Base-by-base conservation (phyloP, 1,284 basidiomycete species). In the Blastosporella zonata region DNA sequence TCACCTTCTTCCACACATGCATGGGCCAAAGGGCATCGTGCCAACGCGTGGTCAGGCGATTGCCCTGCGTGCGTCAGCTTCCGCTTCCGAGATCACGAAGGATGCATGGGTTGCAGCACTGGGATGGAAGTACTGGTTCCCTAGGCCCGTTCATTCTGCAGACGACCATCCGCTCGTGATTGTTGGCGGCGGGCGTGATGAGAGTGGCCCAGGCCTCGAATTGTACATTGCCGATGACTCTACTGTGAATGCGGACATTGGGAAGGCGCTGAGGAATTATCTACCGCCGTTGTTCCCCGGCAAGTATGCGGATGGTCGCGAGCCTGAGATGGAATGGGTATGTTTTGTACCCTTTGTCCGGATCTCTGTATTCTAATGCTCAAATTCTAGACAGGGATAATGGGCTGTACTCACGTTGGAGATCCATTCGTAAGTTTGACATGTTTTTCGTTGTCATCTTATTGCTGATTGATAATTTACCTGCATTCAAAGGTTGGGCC, bases 311-410 rank as follows among this genome's bases (percentile, higher is more conserved):
- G 56, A 58, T 3, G 70, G 65, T 0, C 55, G 56, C 17, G 73
- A 78, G 49, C 75, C 78, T 17, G 82, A 87, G 63, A 80, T 82
- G 76, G 87, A 90, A 73, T 90, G 87, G 87, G 87, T 87, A 41
- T 50, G 60, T 27, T 36, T 56, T 18, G 34, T 35, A 6, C 18
- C 13, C 34, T 18, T 18, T 2, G n/a, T 35, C 23, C 20, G 51
- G 10, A 13, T 21, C 36, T 44, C 31, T 17, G 37, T 40, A 28
- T 47, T 27, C 43, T 17, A 28, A 46, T 36, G 21, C 5, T 9
- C 6, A 20, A 9, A 27, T 29, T 27, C n/a, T 44, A 69, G 90
- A 87, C 84, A 1, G 90, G 90, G 0, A 87, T 93, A 44, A 90
- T 90, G 87, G 90, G 82, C 0, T 88, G 73, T 59, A 90, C 89